Evolutionary conservation across 257 asterid species (phyloP).

Genomic region (Capsicum baccatum): DNA sequence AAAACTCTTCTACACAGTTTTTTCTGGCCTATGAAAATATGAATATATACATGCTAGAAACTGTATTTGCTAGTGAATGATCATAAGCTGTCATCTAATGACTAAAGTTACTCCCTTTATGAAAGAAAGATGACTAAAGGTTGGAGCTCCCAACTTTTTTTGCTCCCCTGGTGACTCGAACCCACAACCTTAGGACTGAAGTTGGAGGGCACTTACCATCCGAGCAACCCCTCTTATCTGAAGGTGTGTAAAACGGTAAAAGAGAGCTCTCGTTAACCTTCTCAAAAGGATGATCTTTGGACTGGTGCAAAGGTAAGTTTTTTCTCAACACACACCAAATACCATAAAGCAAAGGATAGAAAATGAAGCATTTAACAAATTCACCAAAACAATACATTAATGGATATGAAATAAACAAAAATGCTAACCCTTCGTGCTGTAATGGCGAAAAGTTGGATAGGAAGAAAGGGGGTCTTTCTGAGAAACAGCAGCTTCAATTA

Average conservation of each 20-base stretch:
- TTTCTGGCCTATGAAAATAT: background rate
- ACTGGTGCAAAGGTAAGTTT: background rate
- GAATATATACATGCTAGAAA: background rate
- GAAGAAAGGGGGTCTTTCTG: conserved; percentile 61
- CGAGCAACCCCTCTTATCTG: no score
- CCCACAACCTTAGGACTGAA: no score
- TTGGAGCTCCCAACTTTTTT: no score
- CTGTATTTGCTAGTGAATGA: background rate
- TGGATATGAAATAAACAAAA: background rate
- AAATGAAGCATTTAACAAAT: background rate
- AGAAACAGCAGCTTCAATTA: conserved; percentile 57
- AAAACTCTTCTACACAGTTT: background rate
- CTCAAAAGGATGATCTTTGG: background rate
- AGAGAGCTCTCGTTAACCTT: background rate
- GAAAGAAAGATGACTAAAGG: background rate
- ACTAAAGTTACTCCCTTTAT: background rate
- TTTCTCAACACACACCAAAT: background rate
- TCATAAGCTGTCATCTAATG: background rate
- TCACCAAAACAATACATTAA: background rate
- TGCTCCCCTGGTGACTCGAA: no score
- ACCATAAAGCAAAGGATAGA: background rate
- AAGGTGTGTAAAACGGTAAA: background rate
- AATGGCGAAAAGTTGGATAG: conserved; percentile 62
- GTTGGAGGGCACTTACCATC: no score
- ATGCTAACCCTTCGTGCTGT: conserved; percentile 54